phyloP scores from a whole-genome alignment of 352 stramenopile species.

The Phytophthora pseudosyringae region DNA sequence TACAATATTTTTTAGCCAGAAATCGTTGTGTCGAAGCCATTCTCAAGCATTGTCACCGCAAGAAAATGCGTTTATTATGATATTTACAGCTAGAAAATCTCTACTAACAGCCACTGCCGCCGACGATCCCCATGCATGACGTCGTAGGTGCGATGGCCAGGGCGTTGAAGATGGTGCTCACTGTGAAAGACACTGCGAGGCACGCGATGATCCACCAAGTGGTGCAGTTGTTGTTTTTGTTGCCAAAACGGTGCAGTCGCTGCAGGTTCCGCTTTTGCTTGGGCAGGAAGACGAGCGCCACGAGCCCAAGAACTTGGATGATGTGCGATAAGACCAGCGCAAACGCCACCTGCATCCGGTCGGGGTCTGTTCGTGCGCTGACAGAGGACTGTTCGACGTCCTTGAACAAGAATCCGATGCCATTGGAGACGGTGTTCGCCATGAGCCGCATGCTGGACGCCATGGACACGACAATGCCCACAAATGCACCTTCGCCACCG shows the following conservation, averaged over 20 bases:
- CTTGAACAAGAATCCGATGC: constrained; percentile 52
- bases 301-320: constrained; percentile 50
- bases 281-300: constrained; percentile 54
- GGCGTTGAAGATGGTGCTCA: constrained; percentile 48
- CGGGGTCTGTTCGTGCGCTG: constrained; percentile 19
- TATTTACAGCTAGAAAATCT: constrained; percentile 20
- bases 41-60: constrained; percentile 1
- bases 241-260: constrained; percentile 39
- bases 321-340: constrained; percentile 54
- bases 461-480: constrained; percentile 53
- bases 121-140: constrained; percentile 44
- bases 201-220: constrained; percentile 44
- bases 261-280: constrained; percentile 57
- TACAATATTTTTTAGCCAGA: background rate
- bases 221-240: constrained; percentile 25
- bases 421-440: constrained; percentile 49
- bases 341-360: constrained; percentile 43
- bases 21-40: background rate
- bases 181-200: constrained; percentile 36
- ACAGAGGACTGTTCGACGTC: constrained; percentile 23
- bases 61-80: constrained; percentile 20
- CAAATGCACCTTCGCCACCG: constrained; percentile 47
- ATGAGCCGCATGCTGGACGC: constrained; percentile 46
- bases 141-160: constrained; percentile 40
- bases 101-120: constrained; percentile 40